Base-by-base conservation (phyloP, 306 rosid genomes). In the Hippophae gyantsensis region DNA sequence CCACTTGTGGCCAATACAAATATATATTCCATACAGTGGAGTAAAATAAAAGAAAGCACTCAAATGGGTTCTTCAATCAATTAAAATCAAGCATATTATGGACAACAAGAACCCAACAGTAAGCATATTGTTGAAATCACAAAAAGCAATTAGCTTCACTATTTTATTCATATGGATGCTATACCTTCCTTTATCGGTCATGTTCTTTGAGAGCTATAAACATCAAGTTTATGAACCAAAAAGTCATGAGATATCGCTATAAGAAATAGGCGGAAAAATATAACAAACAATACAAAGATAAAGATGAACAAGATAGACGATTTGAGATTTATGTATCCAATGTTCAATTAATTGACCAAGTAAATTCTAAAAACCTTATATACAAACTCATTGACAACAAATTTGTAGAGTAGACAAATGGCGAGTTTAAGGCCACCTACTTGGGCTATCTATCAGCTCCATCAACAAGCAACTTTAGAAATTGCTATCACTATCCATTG, bases 391-490 rank as follows among this genome's bases (percentile, higher is more conserved):
- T 56, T 7, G 85, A 86, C 74, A 89, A 80, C 62, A 75, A 42
- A 54, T 90, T 78, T 43, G 86, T 88, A 57, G 94, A 90, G 57
- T 63, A 80, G 58, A 80, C 94, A 58, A 86, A 84, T 48, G 61
- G 25, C 0, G 88, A 86, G 73, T 86, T 84, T 51, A 68, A 6
- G 65, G 18, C 25, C 8, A 56, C 13, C 8, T 58, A 78, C 74
- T 62, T 86, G 56, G 86, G 95, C 46, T 74, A 38, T 43, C 57
- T 1, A 66, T 42, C 62, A 0, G 23, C 1, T 25, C 47, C 10
- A 25, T 46, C 42, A 13, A 77, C 72, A 25, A n/a, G n/a, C n/a
- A n/a, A n/a, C n/a, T n/a, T n/a, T n/a, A n/a, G n/a, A n/a, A n/a
- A n/a, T n/a, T n/a, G n/a, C n/a, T n/a, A n/a, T n/a, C n/a, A n/a